A percentile compares a stretch with the other conserved stretches of the same genome.
Evolutionary conservation across 2,329 filamentous ascomycete genomes (phyloP).

Genomic region (Talaromyces sp.): DNA sequence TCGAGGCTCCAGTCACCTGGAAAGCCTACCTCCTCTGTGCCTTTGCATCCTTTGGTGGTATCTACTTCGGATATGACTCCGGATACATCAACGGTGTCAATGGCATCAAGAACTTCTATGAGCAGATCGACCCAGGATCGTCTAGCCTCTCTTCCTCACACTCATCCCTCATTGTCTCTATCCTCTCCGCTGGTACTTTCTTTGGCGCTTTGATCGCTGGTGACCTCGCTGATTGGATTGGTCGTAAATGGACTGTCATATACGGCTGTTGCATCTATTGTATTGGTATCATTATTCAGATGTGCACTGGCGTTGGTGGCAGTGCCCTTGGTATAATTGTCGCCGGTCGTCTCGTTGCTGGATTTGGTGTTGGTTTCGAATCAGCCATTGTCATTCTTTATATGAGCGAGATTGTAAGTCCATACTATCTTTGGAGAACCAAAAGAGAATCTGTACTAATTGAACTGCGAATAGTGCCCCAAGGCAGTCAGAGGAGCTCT

Average conservation of each 20-base stretch:
- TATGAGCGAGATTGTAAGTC: slow-evolving; percentile 68
- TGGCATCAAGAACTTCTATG: slow-evolving; percentile 48
- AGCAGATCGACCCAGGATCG: slow-evolving; percentile 30
- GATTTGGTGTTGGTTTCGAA: slow-evolving; percentile 74
- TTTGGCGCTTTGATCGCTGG: slow-evolving; percentile 72
- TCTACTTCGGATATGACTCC: slow-evolving; percentile 58
- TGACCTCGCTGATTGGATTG: slow-evolving; percentile 69
- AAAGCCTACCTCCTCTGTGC: slow-evolving; percentile 59
- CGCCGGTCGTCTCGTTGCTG: slow-evolving; percentile 68
- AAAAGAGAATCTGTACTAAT: neutral
- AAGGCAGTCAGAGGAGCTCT: slow-evolving; percentile 72
- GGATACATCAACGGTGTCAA: slow-evolving; percentile 52
- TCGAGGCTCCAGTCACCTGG: slow-evolving; percentile 55
- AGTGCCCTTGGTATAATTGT: slow-evolving; percentile 58
- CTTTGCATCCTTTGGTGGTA: slow-evolving; percentile 57
- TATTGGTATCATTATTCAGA: slow-evolving; percentile 64
- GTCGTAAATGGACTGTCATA: slow-evolving; percentile 61
- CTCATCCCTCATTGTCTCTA: slow-evolving; percentile 65
- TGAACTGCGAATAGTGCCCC: slow-evolving; percentile 33
- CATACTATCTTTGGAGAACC: neutral
- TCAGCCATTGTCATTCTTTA: slow-evolving; percentile 77
- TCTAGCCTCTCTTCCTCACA: slow-evolving; percentile 45
- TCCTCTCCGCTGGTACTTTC: slow-evolving; percentile 73
- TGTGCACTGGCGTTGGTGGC: slow-evolving; percentile 50
- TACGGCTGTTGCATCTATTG: slow-evolving; percentile 67